Conservation (phyloP, 495 filamentous ascomycete species). For the Penicillium alfredii region DNA sequence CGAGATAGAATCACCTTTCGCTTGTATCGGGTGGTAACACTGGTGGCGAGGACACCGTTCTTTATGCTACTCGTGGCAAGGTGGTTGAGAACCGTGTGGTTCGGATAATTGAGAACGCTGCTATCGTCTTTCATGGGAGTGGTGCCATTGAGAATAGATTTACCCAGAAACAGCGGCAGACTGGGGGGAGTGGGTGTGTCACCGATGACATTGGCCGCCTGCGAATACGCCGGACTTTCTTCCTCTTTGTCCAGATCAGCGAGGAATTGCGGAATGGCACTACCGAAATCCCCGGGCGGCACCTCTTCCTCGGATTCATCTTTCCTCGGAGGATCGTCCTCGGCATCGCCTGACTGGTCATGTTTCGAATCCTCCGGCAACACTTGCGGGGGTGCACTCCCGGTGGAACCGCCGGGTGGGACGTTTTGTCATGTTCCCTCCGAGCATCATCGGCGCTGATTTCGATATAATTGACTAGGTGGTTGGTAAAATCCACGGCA, state of each 20-base stretch:
- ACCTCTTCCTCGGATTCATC: conserved; percentile 46
- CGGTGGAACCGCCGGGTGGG: conserved; percentile 23
- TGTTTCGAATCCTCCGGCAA: conserved; percentile 32
- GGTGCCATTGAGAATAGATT: conserved; percentile 86
- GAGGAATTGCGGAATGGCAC: conserved; percentile 75
- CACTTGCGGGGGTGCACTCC: conserved; percentile 43
- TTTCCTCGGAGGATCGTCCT: conserved; percentile 36
- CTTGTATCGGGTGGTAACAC: conserved; percentile 93
- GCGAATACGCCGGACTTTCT: conserved; percentile 61
- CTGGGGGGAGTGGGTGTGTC: conserved; percentile 77
- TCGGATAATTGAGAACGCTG: conserved; percentile 91
- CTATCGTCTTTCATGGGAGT: conserved; percentile 95
- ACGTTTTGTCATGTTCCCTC: conserved; percentile 30
- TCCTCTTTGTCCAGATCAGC: conserved; percentile 80
- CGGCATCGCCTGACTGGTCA: conserved; percentile 32
- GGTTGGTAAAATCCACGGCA: conserved; percentile 93
- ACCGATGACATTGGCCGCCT: conserved; percentile 62
- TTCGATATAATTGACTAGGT: conserved; percentile 96
- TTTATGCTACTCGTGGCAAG: conserved; percentile 98
- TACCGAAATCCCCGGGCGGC: conserved; percentile 42
- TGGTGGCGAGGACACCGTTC: conserved; percentile 90
- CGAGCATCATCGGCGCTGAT: conserved; percentile 67
- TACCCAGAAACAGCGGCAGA: conserved; percentile 85
- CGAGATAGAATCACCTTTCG: conserved; percentile 62
- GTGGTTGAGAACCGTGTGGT: conserved; percentile 95